A percentile compares a stretch with the other conserved stretches of the same genome.
Conservation (phyloP, 345 rosid genomes). For the Moricandia moricandioides region DNA sequence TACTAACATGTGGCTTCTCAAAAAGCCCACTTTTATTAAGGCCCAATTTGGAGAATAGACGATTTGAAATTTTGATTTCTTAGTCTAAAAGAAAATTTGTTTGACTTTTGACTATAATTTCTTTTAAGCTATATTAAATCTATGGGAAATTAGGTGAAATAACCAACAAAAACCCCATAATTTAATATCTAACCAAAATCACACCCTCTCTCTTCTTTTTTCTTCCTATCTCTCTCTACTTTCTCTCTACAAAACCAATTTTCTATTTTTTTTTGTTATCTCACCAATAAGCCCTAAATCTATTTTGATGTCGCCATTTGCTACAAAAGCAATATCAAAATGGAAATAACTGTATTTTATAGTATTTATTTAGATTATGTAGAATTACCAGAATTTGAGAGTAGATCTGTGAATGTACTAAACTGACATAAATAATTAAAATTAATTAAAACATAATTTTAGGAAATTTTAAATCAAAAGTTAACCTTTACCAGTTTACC, state of each 20-base stretch:
- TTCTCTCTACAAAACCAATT: too few species aligned
- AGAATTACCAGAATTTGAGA: too few species aligned
- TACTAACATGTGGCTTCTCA: background rate
- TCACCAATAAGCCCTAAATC: too few species aligned
- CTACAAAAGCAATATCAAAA: background rate
- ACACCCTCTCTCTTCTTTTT: too few species aligned
- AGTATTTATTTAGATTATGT: too few species aligned
- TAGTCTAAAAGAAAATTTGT: background rate
- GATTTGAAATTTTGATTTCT: background rate
- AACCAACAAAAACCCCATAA: too few species aligned
- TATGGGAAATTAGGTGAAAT: too few species aligned
- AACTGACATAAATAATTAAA: background rate
- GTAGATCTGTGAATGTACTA: background rate
- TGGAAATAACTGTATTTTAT: too few species aligned
- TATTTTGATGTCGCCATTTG: background rate
- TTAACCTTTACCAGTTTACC: background rate
- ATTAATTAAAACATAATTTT: background rate
- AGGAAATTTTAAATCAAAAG: background rate
- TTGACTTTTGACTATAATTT: too few species aligned
- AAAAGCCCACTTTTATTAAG: background rate
- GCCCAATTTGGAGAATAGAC: slow-evolving; percentile 6
- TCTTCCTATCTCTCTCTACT: too few species aligned
- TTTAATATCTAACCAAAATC: too few species aligned
- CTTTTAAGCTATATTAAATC: background rate
- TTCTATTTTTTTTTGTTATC: too few species aligned